Base-by-base conservation (phyloP, 1,284 basidiomycete genomes). In the Tranzscheliella williamsii region DNA sequence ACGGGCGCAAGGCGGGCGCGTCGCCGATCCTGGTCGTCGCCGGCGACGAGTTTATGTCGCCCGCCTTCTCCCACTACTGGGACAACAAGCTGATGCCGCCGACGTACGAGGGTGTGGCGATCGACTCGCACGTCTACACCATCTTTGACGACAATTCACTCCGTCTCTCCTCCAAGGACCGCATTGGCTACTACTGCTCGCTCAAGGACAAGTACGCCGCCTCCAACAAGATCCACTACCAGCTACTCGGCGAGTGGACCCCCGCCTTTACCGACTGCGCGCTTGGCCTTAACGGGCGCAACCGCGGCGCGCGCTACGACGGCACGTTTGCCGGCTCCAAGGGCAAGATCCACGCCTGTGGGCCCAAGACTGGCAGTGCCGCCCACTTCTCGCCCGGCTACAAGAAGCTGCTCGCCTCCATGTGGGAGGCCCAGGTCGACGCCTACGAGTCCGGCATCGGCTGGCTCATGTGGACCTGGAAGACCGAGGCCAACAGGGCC, bases 401-500 rank as follows among this genome's bases (percentile, higher is more conserved):
- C 83, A 94, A 91, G 83, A 84, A 82, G 1, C 90, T 89, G 82
- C 80, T 96, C 46, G 81, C 88, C 39, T 83, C 87, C 75, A 86
- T 84, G 78, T 96, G 86, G 85, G 90, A 93, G 76, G 88, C 88
- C 0, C 92, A 95, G 57, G 67, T 63, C 16, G 61, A 66, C 37
- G 67, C 70, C 13, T 75, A 75, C 41, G 76, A 78, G 50, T 50
- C 42, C 13, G 65, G 73, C 12, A 83, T 84, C 41, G 88, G 88
- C n/a, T 90, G 87, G 87, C 81, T 87, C n/a, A 87, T 83, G 73
- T 89, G 88, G 88, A 84, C 87, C 11, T 89, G 87, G 87, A 88
- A 88, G 83, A 86, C 84, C n/a, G 72, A 74, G 42, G 20, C 51
- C 13, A 41, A 48, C 24, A 56, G 39, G 7, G 70, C 71, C 1